phyloP scores from a whole-genome alignment of 768 basidiomycete genomes.

The Leccinum variicolor region DNA sequence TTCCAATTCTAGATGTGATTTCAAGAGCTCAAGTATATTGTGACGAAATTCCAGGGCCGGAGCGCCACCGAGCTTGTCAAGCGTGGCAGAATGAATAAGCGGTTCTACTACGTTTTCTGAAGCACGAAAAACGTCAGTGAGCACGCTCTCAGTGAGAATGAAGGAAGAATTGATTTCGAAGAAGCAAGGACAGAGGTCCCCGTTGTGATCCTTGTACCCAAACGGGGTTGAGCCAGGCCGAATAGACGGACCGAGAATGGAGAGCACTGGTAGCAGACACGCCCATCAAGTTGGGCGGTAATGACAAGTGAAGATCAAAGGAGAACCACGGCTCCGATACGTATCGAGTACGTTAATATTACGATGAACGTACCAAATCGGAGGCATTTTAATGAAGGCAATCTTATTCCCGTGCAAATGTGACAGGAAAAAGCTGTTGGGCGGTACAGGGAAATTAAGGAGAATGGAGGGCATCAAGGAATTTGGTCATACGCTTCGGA shows the following conservation, averaged over 20 bases:
- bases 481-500: conserved; percentile 14
- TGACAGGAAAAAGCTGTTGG: conserved; percentile 4
- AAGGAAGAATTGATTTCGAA: background rate
- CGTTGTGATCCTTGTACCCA: conserved; percentile 14
- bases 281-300: conserved; percentile 9
- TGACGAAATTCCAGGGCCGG: conserved; percentile 7
- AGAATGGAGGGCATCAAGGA: conserved; percentile 1
- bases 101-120: conserved; percentile 4
- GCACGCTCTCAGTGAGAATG: conserved; percentile 6
- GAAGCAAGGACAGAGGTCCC: conserved; percentile 10
- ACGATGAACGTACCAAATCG: conserved; percentile 17
- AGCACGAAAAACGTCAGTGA: conserved; percentile 13
- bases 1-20: background rate
- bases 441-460: conserved; percentile 5
- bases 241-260: conserved; percentile 7
- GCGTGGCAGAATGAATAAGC: conserved; percentile 2
- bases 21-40: background rate
- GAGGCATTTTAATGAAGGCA: conserved; percentile 18
- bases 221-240: background rate
- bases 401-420: conserved; percentile 21
- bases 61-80: conserved; percentile 4
- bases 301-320: conserved; percentile 24
- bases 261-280: background rate
- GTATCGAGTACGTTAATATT: conserved; percentile 28
- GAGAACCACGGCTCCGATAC: conserved; percentile 22